These are phyloP conservation scores for Phytophthora constricta DNA, from an alignment of 352 stramenopile genomes.

Conservation along the genomic window DNA sequence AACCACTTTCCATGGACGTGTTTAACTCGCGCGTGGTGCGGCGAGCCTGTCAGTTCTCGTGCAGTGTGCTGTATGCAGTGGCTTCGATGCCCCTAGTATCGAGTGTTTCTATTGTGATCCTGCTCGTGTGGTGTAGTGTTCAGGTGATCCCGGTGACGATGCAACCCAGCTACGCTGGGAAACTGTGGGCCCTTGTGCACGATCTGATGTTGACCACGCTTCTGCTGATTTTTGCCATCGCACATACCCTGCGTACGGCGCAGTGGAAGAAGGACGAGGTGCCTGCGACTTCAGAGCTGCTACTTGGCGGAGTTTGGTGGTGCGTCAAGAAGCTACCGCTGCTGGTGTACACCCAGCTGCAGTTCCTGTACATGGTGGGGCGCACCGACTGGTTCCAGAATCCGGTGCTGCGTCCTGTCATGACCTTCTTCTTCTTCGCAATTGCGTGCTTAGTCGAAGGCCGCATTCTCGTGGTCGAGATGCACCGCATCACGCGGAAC, in stretches of 20 bases:
- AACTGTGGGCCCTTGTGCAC: constrained; percentile 71
- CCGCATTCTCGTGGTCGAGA: constrained; percentile 63
- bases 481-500: constrained; percentile 58
- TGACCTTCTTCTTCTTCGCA: constrained; percentile 60
- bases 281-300: constrained; percentile 57
- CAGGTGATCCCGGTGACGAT: constrained; percentile 62
- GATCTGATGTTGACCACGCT: constrained; percentile 65
- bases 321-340: constrained; percentile 59
- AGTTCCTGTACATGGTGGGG: constrained; percentile 68
- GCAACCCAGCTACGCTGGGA: constrained; percentile 71
- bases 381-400: constrained; percentile 80
- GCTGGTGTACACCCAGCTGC: constrained; percentile 52
- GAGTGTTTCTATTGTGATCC: constrained; percentile 56
- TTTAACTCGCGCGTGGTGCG: constrained; percentile 78
- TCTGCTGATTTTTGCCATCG: constrained; percentile 72
- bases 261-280: constrained; percentile 79
- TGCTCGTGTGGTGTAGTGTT: constrained; percentile 61
- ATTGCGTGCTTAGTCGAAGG: constrained; percentile 48
- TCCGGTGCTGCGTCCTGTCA: constrained; percentile 73
- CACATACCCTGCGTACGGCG: constrained; percentile 65
- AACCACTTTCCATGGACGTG: constrained; percentile 65
- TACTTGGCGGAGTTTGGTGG: constrained; percentile 54
- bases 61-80: constrained; percentile 70
- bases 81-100: constrained; percentile 76
- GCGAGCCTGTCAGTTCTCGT: constrained; percentile 78